Base-by-base conservation (phyloP, 495 filamentous ascomycete genomes). In the Aspergillus bridgeri region DNA sequence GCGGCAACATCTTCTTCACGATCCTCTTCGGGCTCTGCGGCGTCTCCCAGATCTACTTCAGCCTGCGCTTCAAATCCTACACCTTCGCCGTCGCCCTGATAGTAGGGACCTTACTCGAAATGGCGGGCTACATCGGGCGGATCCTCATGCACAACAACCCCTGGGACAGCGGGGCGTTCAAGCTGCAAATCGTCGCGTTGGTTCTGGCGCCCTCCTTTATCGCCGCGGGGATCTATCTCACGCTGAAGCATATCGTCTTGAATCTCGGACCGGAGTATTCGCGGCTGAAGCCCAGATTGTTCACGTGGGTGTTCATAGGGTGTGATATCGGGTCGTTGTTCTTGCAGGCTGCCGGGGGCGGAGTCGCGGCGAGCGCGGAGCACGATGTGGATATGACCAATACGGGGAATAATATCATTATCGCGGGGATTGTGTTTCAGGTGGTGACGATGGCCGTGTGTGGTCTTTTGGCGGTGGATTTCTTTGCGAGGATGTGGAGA, bases 341-440 rank as follows among this genome's bases (percentile, higher is more conserved):
- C 19, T 66, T 89, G 25, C 87, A 90, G 67, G 86, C 81, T 46
- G 78, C 83, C 11, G 86, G 86, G 48, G 86, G 86, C 53, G 81
- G 78, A 24, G 76, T 88, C 49, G 86, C 86, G 6, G 81, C 81
- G 4, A 66, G 69, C 23, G 81, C 78, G 6, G 72, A 68, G 15
- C 60, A 72, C 49, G 46, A 46, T n/a, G 13, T 62, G 15, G 44
- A 49, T 21, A 49, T 51, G 8, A 33, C 24, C 8, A 50, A 0
- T 1, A 75, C 48, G 57, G 75, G 59, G 50, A 85, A 88, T 71
- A 65, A 86, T 60, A 79, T 86, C 53, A 89, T 88, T 64, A 84
- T 91, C 49, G 80, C 86, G 9, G 87, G 88, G 65, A 87, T 91
- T 59, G 75, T 81, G 6, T 81, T 86, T 69, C 88, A 91, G 77